These are phyloP conservation scores for Xylaria arbuscula DNA, from an alignment of 2,329 filamentous ascomycete genomes.

Conservation along the genomic window DNA sequence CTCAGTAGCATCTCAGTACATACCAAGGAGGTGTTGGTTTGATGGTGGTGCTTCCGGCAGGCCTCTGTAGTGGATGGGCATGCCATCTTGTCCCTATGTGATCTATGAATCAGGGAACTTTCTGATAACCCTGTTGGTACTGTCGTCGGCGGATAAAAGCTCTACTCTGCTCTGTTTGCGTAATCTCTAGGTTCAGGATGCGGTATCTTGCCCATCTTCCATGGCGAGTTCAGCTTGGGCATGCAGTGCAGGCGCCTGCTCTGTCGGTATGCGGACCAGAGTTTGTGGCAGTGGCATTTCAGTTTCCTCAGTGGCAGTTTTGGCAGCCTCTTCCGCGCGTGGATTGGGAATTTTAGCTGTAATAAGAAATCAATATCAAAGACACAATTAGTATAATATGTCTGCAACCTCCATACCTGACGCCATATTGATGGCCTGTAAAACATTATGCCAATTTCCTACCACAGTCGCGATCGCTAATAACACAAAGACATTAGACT, in stretches of 20 bases:
- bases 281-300: conserved; percentile 77
- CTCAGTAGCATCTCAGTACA: neutral
- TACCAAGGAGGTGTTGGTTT: neutral
- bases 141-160: neutral
- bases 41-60: neutral
- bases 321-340: conserved; percentile 56
- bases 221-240: conserved; percentile 67
- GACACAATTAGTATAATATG: neutral
- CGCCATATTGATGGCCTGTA: conserved; percentile 87
- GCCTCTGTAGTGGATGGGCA: neutral
- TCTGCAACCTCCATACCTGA: conserved; percentile 68
- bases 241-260: conserved; percentile 75
- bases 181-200: conserved; percentile 19
- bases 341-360: conserved; percentile 77
- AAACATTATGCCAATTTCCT: conserved; percentile 88
- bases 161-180: neutral
- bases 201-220: conserved; percentile 55
- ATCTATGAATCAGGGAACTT: neutral
- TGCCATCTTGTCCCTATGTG: neutral
- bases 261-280: conserved; percentile 84
- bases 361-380: conserved; percentile 30
- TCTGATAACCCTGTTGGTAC: neutral
- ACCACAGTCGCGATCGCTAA: conserved; percentile 85
- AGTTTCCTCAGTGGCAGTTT: conserved; percentile 53
- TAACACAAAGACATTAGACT: conserved; percentile 38